Evolutionary conservation across 2,329 filamentous ascomycete species (phyloP).

Genomic region (Penicillium palitans): DNA sequence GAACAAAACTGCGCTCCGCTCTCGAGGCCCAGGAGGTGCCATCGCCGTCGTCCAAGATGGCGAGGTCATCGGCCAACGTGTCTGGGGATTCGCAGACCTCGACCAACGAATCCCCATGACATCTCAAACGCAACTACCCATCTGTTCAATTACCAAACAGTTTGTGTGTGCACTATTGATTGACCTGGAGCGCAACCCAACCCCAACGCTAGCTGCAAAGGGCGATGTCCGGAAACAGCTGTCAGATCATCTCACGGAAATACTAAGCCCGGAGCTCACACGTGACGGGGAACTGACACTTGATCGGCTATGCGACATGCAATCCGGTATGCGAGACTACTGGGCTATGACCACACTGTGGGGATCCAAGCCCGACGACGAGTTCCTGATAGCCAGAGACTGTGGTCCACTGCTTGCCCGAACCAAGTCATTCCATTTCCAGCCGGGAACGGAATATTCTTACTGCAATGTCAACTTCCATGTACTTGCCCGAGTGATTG

Average conservation of each 20-base stretch:
- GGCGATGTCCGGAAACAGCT: constrained; percentile 35
- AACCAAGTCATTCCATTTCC: constrained; percentile 44
- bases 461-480: constrained; percentile 51
- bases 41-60: constrained; percentile 48
- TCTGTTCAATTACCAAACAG: constrained; percentile 53
- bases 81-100: constrained; percentile 49
- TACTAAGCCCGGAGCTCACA: constrained; percentile 29
- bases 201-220: constrained; percentile 29
- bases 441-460: constrained; percentile 45
- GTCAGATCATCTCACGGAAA: constrained; percentile 26
- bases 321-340: constrained; percentile 49
- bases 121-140: constrained; percentile 42
- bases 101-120: constrained; percentile 41
- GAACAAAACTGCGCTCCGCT: constrained; percentile 21
- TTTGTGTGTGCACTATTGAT: constrained; percentile 43
- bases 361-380: constrained; percentile 44
- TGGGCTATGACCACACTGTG: constrained; percentile 48
- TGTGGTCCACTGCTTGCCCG: constrained; percentile 32
- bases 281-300: constrained; percentile 36
- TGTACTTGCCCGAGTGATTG: constrained; percentile 41
- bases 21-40: constrained; percentile 46
- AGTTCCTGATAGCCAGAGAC: constrained; percentile 40
- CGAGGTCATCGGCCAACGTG: constrained; percentile 39
- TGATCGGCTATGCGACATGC: constrained; percentile 43
- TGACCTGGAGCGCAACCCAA: constrained; percentile 38